A percentile compares a stretch with the other conserved stretches of the same genome.
Conservation (phyloP, 495 filamentous ascomycete species). For the Neurospora pannonica region DNA sequence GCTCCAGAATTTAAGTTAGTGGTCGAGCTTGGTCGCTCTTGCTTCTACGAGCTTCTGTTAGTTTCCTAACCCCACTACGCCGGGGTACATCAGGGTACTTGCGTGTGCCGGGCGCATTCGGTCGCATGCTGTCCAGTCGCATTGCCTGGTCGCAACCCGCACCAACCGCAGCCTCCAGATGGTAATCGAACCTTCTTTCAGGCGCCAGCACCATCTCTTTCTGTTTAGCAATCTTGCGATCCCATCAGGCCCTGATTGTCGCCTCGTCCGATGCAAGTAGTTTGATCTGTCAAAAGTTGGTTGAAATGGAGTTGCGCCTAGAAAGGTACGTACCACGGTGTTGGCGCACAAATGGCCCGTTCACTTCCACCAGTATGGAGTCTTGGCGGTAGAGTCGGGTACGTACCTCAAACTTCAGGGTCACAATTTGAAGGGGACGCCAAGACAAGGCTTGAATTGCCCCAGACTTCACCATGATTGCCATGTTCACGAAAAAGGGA, state of each 20-base stretch:
- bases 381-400: too few species aligned
- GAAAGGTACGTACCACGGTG: neutral
- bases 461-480: neutral
- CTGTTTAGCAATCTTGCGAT: neutral
- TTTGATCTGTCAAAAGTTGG: neutral
- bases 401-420: neutral
- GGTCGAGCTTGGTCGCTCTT: slow-evolving; percentile 11
- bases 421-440: neutral
- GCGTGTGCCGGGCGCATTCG: slow-evolving; percentile 10
- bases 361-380: neutral
- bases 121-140: neutral
- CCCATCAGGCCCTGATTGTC: neutral
- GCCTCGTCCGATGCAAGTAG: neutral
- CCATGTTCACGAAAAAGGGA: neutral
- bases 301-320: neutral
- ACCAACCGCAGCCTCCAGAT: slow-evolving; percentile 6
- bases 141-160: neutral
- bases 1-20: slow-evolving; percentile 23
- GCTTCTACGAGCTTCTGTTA: slow-evolving; percentile 24
- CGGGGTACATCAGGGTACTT: slow-evolving; percentile 21
- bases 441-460: neutral
- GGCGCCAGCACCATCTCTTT: slow-evolving; percentile 2
- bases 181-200: slow-evolving; percentile 20
- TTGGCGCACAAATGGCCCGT: neutral
- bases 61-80: slow-evolving; percentile 25